phyloP scores from a whole-genome alignment of 345 rosid species.

The Citrus sp. region DNA sequence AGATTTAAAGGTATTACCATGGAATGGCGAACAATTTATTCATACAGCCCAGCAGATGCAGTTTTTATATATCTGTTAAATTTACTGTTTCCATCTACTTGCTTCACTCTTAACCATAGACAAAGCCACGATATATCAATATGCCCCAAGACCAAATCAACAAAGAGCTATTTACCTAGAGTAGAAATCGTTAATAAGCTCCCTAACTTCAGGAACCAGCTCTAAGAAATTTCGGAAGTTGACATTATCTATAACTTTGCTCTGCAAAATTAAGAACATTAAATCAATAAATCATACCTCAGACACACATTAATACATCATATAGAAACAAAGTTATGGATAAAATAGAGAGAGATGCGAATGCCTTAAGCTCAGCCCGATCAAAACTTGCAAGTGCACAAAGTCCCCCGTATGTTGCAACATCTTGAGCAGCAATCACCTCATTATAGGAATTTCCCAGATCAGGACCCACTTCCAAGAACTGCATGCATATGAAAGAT shows the following conservation, averaged over 20 bases:
- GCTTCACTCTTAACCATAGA: neutral
- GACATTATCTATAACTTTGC: slow-evolving; percentile 88
- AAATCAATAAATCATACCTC: slow-evolving; percentile 18
- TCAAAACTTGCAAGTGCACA: slow-evolving; percentile 99
- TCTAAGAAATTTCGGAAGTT: slow-evolving; percentile 94
- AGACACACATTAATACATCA: neutral
- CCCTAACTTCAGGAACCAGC: slow-evolving; percentile 97
- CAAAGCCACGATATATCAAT: neutral
- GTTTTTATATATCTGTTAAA: neutral
- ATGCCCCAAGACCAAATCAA: slow-evolving; percentile 1
- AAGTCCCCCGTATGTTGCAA: slow-evolving; percentile 97
- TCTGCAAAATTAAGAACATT: slow-evolving; percentile 44
- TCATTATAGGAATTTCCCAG: slow-evolving; percentile 80
- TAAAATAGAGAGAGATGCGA: neutral
- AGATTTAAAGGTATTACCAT: neutral
- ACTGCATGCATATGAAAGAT: slow-evolving; percentile 44
- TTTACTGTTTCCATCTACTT: neutral
- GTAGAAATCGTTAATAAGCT: slow-evolving; percentile 92
- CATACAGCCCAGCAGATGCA: neutral
- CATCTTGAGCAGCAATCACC: slow-evolving; percentile 97
- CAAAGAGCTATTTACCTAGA: slow-evolving; percentile 54
- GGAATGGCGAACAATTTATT: neutral
- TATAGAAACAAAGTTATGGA: neutral
- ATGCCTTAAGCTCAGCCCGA: slow-evolving; percentile 89
- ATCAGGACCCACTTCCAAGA: slow-evolving; percentile 91